Percentiles rank a stretch among this genome's conserved stretches.
These are phyloP conservation scores for Loxodes magnus DNA, from an alignment of 73 alveolate genomes.

Conservation along the genomic window DNA sequence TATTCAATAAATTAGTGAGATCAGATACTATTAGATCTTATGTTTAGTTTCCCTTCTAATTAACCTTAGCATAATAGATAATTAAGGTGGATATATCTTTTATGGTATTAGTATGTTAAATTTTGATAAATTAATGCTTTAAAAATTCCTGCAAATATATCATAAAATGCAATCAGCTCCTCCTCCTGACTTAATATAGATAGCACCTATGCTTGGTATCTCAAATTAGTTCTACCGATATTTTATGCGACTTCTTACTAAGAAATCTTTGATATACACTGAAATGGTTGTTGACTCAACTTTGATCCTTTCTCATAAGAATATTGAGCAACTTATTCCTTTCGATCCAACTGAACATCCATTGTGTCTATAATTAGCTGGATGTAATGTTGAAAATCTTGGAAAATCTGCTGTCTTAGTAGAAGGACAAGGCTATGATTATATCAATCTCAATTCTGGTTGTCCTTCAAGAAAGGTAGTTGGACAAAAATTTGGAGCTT, in stretches of 20 bases:
- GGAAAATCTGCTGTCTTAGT: conserved; percentile 62
- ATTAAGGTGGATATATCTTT: too few species aligned
- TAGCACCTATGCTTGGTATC: conserved; percentile 58
- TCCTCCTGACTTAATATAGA: too few species aligned
- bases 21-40: too few species aligned
- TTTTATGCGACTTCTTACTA: conserved; percentile 33
- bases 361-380: conserved; percentile 80
- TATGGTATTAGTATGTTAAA: too few species aligned
- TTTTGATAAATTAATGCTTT: too few species aligned
- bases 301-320: background rate
- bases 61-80: too few species aligned
- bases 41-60: too few species aligned
- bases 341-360: conserved; percentile 69
- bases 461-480: conserved; percentile 85
- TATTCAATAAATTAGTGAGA: too few species aligned
- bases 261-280: conserved; percentile 10
- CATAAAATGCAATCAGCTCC: too few species aligned
- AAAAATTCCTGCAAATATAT: too few species aligned
- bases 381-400: conserved; percentile 74
- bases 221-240: conserved; percentile 30
- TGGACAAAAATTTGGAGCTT: conserved; percentile 92
- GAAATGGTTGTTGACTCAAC: conserved; percentile 9
- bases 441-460: conserved; percentile 91
- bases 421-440: conserved; percentile 67
- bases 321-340: conserved; percentile 4